phyloP scores from a whole-genome alignment of 2,329 filamentous ascomycete genomes.

The Paramyrothecium roridum region DNA sequence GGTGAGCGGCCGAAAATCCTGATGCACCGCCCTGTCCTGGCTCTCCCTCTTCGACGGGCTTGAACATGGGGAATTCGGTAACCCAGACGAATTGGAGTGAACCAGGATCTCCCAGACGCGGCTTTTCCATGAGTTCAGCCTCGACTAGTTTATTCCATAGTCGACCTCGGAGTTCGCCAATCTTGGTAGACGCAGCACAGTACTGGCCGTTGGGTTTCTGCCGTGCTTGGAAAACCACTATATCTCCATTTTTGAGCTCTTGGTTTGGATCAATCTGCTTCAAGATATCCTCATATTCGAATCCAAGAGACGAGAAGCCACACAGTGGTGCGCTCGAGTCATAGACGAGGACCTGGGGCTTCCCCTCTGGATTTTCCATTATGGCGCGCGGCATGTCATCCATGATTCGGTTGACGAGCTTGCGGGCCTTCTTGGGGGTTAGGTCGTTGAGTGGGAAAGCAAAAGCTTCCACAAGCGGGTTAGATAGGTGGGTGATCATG shows the following conservation, averaged over 20 bases:
- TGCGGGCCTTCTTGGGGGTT: conserved; percentile 48
- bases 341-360: conserved; percentile 74
- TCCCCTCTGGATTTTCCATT: conserved; percentile 68
- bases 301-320: conserved; percentile 74
- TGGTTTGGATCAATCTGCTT: conserved; percentile 32
- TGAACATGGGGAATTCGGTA: conserved; percentile 88
- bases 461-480: conserved; percentile 73
- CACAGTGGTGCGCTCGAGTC: conserved; percentile 71
- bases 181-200: conserved; percentile 57
- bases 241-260: conserved; percentile 59
- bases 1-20: conserved; percentile 84
- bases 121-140: conserved; percentile 49
- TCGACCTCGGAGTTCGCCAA: conserved; percentile 71
- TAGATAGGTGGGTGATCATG: conserved; percentile 68
- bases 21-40: conserved; percentile 79
- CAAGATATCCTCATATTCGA: conserved; percentile 57
- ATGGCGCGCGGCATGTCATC: conserved; percentile 59
- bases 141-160: conserved; percentile 68
- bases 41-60: conserved; percentile 58
- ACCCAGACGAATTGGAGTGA: conserved; percentile 78
- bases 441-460: conserved; percentile 58
- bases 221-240: conserved; percentile 80
- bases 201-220: conserved; percentile 56
- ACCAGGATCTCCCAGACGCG: conserved; percentile 29
- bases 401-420: conserved; percentile 69